Base-by-base conservation (phyloP, 2,329 filamentous ascomycete genomes). In the Talaromyces albobiverticillius region DNA sequence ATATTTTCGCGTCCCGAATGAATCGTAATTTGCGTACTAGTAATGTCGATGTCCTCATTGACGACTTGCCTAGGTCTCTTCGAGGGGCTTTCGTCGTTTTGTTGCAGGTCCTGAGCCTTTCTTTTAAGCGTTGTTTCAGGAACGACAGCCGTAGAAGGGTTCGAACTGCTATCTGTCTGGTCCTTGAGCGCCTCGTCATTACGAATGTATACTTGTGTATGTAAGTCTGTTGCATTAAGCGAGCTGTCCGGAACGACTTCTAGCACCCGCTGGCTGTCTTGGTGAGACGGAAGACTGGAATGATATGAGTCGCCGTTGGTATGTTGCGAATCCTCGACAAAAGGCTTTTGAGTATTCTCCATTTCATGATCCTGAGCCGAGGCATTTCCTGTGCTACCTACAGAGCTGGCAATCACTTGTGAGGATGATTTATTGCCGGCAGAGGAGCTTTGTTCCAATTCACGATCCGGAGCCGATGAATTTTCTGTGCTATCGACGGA, bases 321-420 rank as follows among this genome's bases (percentile, higher is more conserved):
- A 22, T 40, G 38, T 32, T 56, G 49, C 10, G 54, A 56, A 38
- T 52, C 45, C 9, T 18, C 38, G 9, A 53, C 38, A 29, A 51
- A 16, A 42, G 51, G 26, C 22, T 29, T 36, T 16, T 51, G 40
- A n/a, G 46, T 45, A 22, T 29, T 25, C 16, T 32, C 40, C 6
- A 34, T n/a, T 22, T 42, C 36, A 41, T 29, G 22, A 23, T 40
- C 41, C 16, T 42, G 32, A 13, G 13, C 34, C 14, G 45, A 46
- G 10, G 46, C 34, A 31, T 40, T 47, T 18, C 40, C 64, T 51
- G 62, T 58, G 34, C 59, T 66, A 9, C 58, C 60, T 52, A 69
- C 67, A 5, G 69, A 71, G 46, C 70, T 68, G 23, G 64, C 50
- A 29, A 72, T 62, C 26, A 64, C 62, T 47, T 70, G 65, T 16